Percentiles rank a stretch among this genome's conserved stretches.
Conservation (phyloP, 371 early-diverging fungal species). For the Mucor mucedo region DNA sequence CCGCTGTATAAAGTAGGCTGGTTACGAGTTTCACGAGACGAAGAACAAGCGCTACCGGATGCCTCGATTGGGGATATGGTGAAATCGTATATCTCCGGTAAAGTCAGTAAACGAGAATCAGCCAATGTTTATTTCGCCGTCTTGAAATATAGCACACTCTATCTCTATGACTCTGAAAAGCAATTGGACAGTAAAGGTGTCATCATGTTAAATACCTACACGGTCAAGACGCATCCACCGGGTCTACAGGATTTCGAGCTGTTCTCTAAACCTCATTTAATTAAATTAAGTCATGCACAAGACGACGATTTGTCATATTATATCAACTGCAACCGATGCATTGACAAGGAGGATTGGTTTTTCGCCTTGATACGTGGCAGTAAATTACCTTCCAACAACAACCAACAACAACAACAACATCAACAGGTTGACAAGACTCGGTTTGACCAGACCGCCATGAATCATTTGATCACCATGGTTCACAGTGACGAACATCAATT, state of each 20-base stretch:
- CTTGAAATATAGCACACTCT: slow-evolving; percentile 78
- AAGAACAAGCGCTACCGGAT: slow-evolving; percentile 30
- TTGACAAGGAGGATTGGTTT: slow-evolving; percentile 94
- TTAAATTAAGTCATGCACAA: slow-evolving; percentile 44
- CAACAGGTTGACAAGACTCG: slow-evolving; percentile 42
- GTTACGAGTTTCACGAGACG: slow-evolving; percentile 48
- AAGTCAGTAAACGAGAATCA: slow-evolving; percentile 26
- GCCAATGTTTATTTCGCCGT: slow-evolving; percentile 76
- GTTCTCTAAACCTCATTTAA: slow-evolving; percentile 58
- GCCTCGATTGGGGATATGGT: slow-evolving; percentile 47
- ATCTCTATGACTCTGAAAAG: slow-evolving; percentile 83
- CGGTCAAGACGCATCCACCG: slow-evolving; percentile 68
- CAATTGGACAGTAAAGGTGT: slow-evolving; percentile 82
- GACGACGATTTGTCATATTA: slow-evolving; percentile 38
- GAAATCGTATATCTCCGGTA: slow-evolving; percentile 42
- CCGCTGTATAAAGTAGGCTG: slow-evolving; percentile 57
- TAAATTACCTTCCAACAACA: slow-evolving; percentile 10
- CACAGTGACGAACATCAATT: slow-evolving; percentile 69
- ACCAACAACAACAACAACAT: not conserved
- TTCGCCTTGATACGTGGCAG: slow-evolving; percentile 60
- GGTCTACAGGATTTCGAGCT: slow-evolving; percentile 64
- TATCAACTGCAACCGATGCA: slow-evolving; percentile 61
- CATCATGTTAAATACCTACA: slow-evolving; percentile 68
- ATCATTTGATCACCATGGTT: slow-evolving; percentile 58
- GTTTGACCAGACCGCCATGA: slow-evolving; percentile 62